phyloP scores from a whole-genome alignment of 2,329 filamentous ascomycete species.

The Fusarium praegraminearum region DNA sequence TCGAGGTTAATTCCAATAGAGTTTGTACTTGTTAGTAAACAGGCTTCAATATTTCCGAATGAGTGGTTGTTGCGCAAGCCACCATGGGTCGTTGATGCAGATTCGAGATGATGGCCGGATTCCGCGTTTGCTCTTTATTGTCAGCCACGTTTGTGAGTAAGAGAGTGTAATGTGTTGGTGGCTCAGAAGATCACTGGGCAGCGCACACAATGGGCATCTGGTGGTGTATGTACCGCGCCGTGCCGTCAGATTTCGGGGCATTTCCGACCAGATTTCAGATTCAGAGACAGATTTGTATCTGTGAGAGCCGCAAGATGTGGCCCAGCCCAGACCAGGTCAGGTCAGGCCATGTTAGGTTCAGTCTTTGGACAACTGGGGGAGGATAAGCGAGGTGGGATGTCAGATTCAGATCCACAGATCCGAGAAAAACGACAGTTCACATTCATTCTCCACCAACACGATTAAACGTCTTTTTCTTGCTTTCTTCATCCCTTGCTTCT shows the following conservation, averaged over 20 bases:
- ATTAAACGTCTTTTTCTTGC: neutral
- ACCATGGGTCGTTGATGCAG: neutral
- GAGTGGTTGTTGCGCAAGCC: slow-evolving; percentile 6
- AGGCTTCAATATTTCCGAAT: neutral
- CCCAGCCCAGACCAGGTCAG: neutral
- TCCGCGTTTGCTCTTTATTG: neutral
- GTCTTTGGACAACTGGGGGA: neutral
- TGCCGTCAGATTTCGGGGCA: neutral
- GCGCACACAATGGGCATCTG: neutral
- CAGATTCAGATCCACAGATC: slow-evolving; percentile 3
- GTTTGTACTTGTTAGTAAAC: neutral
- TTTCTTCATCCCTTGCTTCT: neutral
- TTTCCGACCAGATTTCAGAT: neutral
- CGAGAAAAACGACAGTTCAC: slow-evolving; percentile 15
- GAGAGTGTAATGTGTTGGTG: neutral
- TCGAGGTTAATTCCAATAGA: slow-evolving; percentile 6
- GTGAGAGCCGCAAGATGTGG: neutral
- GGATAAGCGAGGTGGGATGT: neutral
- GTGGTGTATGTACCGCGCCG: slow-evolving; percentile 7
- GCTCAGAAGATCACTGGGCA: neutral
- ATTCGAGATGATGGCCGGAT: neutral
- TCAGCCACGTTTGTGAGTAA: neutral
- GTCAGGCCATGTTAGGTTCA: neutral
- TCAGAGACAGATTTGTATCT: neutral
- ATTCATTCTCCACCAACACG: neutral